These are phyloP conservation scores for Serendipita sp. DNA, from an alignment of 768 basidiomycete genomes.

Conservation along the genomic window DNA sequence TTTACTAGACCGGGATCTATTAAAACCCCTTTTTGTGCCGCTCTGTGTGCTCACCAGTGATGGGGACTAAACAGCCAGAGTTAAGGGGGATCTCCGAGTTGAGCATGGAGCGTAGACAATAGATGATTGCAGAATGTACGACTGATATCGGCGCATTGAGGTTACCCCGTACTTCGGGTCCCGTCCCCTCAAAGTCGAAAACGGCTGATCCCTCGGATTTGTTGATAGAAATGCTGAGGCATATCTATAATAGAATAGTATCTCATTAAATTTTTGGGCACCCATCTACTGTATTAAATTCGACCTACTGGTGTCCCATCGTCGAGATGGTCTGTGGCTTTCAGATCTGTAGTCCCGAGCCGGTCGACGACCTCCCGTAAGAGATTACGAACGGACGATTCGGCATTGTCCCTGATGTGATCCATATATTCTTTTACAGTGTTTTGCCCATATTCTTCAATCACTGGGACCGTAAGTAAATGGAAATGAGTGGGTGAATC, in stretches of 20 bases:
- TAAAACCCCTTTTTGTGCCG: neutral
- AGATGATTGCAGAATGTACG: slow-evolving; percentile 75
- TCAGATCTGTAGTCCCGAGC: slow-evolving; percentile 45
- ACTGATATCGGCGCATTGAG: slow-evolving; percentile 76
- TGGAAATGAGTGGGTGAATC: neutral
- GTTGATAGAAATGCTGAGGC: slow-evolving; percentile 62
- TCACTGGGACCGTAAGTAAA: slow-evolving; percentile 30
- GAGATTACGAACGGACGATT: slow-evolving; percentile 68
- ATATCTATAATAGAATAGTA: slow-evolving; percentile 32
- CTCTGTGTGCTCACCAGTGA: slow-evolving; percentile 38
- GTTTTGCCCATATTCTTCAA: slow-evolving; percentile 68
- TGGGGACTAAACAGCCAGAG: slow-evolving; percentile 80
- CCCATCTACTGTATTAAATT: neutral
- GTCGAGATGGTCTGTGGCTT: slow-evolving; percentile 70
- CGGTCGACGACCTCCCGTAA: slow-evolving; percentile 59
- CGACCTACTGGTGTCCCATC: slow-evolving; percentile 63
- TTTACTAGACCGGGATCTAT: slow-evolving; percentile 30
- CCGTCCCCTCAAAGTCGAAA: slow-evolving; percentile 75
- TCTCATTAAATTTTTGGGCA: neutral
- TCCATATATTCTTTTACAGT: slow-evolving; percentile 91
- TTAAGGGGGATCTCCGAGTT: slow-evolving; percentile 82
- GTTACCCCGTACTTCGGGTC: slow-evolving; percentile 70
- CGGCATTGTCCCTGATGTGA: slow-evolving; percentile 80
- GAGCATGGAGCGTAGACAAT: slow-evolving; percentile 78
- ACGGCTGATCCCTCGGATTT: slow-evolving; percentile 56